These are phyloP conservation scores for Sarocladiaceae sp. DNA, from an alignment of 2,329 filamentous ascomycete species.

Conservation along the genomic window DNA sequence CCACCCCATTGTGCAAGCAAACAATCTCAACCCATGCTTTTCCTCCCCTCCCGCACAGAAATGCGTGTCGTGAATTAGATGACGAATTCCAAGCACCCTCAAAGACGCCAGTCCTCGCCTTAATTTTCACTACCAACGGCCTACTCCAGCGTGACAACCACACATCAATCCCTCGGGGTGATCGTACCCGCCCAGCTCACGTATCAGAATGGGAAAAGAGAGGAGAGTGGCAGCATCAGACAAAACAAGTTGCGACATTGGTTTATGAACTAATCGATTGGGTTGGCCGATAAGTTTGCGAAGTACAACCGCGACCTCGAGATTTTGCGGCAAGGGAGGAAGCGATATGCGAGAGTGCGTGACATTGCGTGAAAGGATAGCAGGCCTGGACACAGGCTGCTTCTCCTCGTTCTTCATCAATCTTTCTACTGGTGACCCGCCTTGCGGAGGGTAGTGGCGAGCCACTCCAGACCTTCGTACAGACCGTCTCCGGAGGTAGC, in stretches of 20 bases:
- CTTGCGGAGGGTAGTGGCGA: slow-evolving; percentile 80
- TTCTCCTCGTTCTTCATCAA: slow-evolving; percentile 19
- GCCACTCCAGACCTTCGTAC: slow-evolving; percentile 97
- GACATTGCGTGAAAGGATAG: slow-evolving; percentile 33
- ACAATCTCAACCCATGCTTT: slow-evolving; percentile 1
- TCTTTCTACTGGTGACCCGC: slow-evolving; percentile 56
- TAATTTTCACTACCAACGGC: too few relatives aligned
- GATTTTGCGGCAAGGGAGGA: slow-evolving; percentile 28
- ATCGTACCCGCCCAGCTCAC: background rate
- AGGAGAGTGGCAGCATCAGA: slow-evolving; percentile 18
- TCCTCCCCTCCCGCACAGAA: background rate
- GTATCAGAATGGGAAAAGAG: slow-evolving; percentile 13
- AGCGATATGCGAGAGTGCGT: slow-evolving; percentile 36
- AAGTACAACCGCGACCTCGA: slow-evolving; percentile 55
- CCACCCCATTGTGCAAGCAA: background rate
- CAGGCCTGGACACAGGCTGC: slow-evolving; percentile 23
- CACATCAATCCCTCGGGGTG: background rate
- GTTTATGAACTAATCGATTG: slow-evolving; percentile 47
- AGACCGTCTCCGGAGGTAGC: slow-evolving; percentile 98
- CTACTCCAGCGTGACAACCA: too few relatives aligned
- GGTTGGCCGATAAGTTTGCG: slow-evolving; percentile 49
- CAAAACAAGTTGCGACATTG: slow-evolving; percentile 10
- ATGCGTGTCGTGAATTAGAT: background rate
- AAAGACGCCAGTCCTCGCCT: background rate
- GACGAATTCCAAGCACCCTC: background rate